Evolutionary conservation across 208 protist genomes (phyloP), one percentile per base, ranked within the genome.

Genomic region (Leishmania arabica): DNA sequence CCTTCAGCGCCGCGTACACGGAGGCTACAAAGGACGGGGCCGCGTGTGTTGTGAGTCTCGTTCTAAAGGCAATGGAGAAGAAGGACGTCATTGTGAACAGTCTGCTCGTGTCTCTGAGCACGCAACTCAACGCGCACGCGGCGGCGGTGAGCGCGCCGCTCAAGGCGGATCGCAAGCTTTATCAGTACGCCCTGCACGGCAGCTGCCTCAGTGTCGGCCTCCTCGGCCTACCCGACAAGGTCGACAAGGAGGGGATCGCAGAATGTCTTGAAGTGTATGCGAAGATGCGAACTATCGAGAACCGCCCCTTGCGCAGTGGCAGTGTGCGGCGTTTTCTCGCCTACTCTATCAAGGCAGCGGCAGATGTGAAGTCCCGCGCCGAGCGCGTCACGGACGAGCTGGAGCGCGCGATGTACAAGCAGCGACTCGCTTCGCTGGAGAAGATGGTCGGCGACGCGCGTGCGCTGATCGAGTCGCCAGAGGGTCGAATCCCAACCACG

Each of bases 181-280:
- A 91, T 69, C 88, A 87, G 70, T 90, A 88, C 76, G 90, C 90
- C 37, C 75, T 93, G 40, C 83, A 86, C 24, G 83, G 86, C 51
- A 82, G 84, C 58, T 92, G 90, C 79, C 79, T 86, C 80, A 91
- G 85, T 27, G 86, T 88, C 24, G 78, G 83, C 31, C 47, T 84
- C 19, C 74, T 90, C 58, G 83, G 84, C 24, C 75, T 90, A 34
- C 70, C 75, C 27, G 77, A 77, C 21, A 85, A 82, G 72, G 65
- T 82, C 27, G 74, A 64, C 40, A 81, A 85, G 37, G 80, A 83
- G 37, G 70, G 66, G 6, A 74, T 88, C 34, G 53, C 31, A 34
- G 78, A 87, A 21, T 69, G 73, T 66, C 42, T 89, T 31, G 34
- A 65, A 27, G n/a, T 51, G 13, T 81, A 82, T n/a, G 82, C 66